phyloP scores from a whole-genome alignment of 441 rosid genomes.

The Hypseocharis bilobata region DNA sequence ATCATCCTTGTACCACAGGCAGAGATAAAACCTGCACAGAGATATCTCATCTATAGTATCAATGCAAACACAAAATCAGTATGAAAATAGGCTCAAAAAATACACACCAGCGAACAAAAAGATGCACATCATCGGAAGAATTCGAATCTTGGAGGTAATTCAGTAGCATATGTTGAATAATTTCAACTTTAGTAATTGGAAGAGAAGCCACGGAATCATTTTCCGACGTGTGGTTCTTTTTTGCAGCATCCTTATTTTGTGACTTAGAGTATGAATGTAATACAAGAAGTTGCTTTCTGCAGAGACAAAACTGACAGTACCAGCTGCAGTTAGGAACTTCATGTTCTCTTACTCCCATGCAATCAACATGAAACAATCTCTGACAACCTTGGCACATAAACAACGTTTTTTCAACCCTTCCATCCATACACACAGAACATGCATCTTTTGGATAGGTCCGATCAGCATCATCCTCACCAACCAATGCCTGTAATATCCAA shows the following conservation, averaged over 20 bases:
- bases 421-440: slow-evolving; percentile 68
- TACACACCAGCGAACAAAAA: slow-evolving; percentile 83
- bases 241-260: slow-evolving; percentile 43
- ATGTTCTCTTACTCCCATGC: slow-evolving; percentile 77
- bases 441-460: slow-evolving; percentile 39
- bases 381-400: slow-evolving; percentile 72
- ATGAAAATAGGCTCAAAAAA: slow-evolving; percentile 14
- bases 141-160: slow-evolving; percentile 82
- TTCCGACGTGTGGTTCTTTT: slow-evolving; percentile 22
- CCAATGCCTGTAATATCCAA: slow-evolving; percentile 60
- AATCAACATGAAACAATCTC: slow-evolving; percentile 75
- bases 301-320: slow-evolving; percentile 74
- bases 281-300: slow-evolving; percentile 80
- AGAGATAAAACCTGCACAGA: slow-evolving; percentile 77
- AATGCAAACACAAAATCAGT: slow-evolving; percentile 21
- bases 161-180: slow-evolving; percentile 79
- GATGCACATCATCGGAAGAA: slow-evolving; percentile 68
- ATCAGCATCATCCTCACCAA: slow-evolving; percentile 36
- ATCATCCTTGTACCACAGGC: slow-evolving; percentile 91
- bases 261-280: slow-evolving; percentile 69
- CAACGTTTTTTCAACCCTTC: slow-evolving; percentile 49
- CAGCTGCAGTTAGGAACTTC: slow-evolving; percentile 62
- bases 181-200: slow-evolving; percentile 54
- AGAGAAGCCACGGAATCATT: slow-evolving; percentile 37
- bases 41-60: slow-evolving; percentile 21